Base-by-base conservation (phyloP, 1,284 basidiomycete genomes). In the Cryptococcus sp. region DNA sequence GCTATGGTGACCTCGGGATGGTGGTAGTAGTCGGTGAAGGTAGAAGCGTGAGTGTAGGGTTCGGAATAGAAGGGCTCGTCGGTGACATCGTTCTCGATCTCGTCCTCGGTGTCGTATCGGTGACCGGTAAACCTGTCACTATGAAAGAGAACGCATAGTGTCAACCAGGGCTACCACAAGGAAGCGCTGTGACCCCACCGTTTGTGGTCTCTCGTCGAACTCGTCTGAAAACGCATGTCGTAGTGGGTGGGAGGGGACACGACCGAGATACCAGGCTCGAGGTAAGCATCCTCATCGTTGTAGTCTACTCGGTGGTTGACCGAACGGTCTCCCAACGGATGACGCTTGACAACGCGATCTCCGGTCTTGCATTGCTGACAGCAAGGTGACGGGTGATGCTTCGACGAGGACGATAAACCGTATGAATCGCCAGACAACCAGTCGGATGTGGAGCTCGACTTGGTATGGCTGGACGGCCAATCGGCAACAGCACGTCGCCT, bases 181-280 rank as follows among this genome's bases (percentile, higher is more conserved):
- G 50, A 45, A 61, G 48, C 56, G 50, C 56, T 48, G 47, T 50
- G 51, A 59, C 53, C 60, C 60, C 60, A 62, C 60, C 60, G 47
- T 47, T 62, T 62, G 25, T 16, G 53, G 47, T 45, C 35, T 42
- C 27, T 31, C 25, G 39, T 7, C 25, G 42, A 31, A 25, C 22
- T 39, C 45, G 38, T 47, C 48, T 46, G 50, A 50, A 19, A 25
- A 31, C 47, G 56, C 44, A 45, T 45, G 42, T 54, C 56, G 46
- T 38, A 44, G n/a, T 51, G 47, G 27, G 46, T 35, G 31, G 57
- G 46, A 10, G 58, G 57, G 22, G 50, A 47, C 41, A 64, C 53
- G 42, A 62, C 40, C 11, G 57, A 39, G 41, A 66, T 57, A n/a
- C 66, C 64, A 25, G 66, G 66, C 49, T 68, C 64, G 52, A 64